Base-by-base conservation (phyloP, 2,329 filamentous ascomycete species). In the Macrophomina tecta region DNA sequence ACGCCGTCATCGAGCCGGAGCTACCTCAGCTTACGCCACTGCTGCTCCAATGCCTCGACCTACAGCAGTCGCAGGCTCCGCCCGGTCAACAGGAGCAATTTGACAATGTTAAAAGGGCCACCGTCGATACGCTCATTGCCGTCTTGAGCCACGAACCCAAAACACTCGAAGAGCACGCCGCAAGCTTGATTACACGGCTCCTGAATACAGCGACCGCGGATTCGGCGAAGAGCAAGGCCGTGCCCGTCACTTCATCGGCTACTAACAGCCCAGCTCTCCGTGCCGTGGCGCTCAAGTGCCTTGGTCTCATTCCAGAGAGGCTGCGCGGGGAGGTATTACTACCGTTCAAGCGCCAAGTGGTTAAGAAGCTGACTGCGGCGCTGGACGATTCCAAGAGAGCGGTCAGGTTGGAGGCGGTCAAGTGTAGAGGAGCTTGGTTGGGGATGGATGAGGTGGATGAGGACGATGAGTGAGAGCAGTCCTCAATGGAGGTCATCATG, bases 371-470 rank as follows among this genome's bases (percentile, higher is more conserved):
- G 71, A 79, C 82, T 52, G 75, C 72, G 16, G 83, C 85, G 32
- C 73, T 91, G 69, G 89, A 91, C 78, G 89, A 91, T 76, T 80
- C 80, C 38, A 90, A 87, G 78, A 80, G 89, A 69, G 82, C 83
- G 73, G 89, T 91, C 9, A 81, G 89, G 49, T 84, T 85, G 69
- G 86, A 87, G 67, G 88, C 87, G 14, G 87, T 90, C 32, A 84
- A 83, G 78, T 88, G 87, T 69, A 77, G 87, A 62, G 83, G 80
- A n/a, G 85, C 82, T 65, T 90, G 88, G 88, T 74, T 89, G 64
- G 82, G 83, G 14, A 79, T 89, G 51, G 87, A 87, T 72, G 86
- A 89, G 73, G 79, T 83, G 30, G 85, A 86, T 28, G 86, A 88
- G 51, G 85, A 87, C 23, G 77, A 77, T 49, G 65, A 69, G 28